These are phyloP conservation scores for Sporisorium iseilematis-ciliati DNA, from an alignment of 1,284 basidiomycete genomes.

Conservation along the genomic window DNA sequence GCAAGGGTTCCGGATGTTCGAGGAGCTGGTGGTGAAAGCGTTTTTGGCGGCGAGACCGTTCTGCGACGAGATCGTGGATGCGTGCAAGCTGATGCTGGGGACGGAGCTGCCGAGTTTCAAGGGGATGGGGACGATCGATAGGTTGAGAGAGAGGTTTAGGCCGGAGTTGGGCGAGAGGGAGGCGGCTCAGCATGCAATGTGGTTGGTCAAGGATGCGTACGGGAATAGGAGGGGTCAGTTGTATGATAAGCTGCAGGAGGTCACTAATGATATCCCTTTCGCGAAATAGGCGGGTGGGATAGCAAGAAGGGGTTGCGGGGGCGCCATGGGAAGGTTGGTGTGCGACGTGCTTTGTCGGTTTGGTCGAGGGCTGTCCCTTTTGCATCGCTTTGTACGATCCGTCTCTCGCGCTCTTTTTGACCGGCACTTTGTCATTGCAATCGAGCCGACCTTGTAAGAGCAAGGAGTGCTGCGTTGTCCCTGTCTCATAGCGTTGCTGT, in stretches of 20 bases:
- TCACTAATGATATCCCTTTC: conserved; percentile 64
- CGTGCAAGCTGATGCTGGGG: conserved; percentile 92
- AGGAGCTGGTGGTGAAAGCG: conserved; percentile 92
- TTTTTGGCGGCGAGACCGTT: conserved; percentile 94
- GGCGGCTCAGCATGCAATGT: conserved; percentile 89
- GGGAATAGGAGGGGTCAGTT: conserved; percentile 91
- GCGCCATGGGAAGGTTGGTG: no score
- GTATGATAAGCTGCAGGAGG: conserved; percentile 79
- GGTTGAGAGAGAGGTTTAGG: conserved; percentile 88
- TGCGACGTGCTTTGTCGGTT: no score
- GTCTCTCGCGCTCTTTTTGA: no score
- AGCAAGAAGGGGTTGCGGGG: no score
- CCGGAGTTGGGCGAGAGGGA: conserved; percentile 85
- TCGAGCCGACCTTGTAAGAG: no score
- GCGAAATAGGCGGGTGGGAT: conserved; percentile 2
- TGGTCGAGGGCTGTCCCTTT: no score
- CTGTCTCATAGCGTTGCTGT: no score
- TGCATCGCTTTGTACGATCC: no score
- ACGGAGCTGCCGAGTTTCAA: conserved; percentile 96
- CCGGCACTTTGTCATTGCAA: no score
- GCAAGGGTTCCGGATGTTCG: conserved; percentile 93
- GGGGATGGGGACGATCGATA: conserved; percentile 83
- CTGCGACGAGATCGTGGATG: conserved; percentile 87
- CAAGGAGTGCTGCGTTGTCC: no score
- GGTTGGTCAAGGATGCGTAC: conserved; percentile 88